Percentiles rank a stretch among this genome's conserved stretches.
Evolutionary conservation across 225 moss, liverwort and hornwort species (phyloP).

Genomic region (Antitrichia curtipendula): DNA sequence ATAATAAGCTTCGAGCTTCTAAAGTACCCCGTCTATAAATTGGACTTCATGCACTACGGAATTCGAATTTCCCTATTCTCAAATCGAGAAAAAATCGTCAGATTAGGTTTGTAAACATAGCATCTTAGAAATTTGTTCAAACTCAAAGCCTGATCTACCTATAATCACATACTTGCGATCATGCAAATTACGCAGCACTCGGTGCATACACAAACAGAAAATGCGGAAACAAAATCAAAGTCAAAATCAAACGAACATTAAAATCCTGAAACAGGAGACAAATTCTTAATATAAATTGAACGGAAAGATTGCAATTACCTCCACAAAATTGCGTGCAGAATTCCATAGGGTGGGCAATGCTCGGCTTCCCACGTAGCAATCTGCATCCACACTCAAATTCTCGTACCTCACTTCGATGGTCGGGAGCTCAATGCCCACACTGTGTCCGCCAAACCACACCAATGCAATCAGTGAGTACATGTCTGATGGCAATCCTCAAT

Average conservation of each 20-base stretch:
- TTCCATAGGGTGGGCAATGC: constrained; percentile 49
- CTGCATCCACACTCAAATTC: constrained; percentile 33
- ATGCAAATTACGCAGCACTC: not conserved
- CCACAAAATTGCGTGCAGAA: constrained; percentile 31
- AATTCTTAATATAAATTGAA: not conserved
- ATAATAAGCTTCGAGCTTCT: not conserved
- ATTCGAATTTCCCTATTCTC: not conserved
- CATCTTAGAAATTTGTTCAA: not conserved
- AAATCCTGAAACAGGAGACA: not conserved
- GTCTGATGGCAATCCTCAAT: not conserved
- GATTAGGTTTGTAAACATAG: not conserved
- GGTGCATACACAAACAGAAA: not conserved
- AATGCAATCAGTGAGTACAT: constrained; percentile 37
- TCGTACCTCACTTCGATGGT: constrained; percentile 44
- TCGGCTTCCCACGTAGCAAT: constrained; percentile 38
- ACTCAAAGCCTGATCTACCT: not conserved
- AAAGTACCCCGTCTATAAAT: not conserved
- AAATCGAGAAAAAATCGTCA: not conserved
- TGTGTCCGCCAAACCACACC: constrained; percentile 41
- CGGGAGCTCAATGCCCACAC: constrained; percentile 52
- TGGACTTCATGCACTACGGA: not conserved
- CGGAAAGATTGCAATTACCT: not conserved
- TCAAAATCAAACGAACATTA: not conserved
- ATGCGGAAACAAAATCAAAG: not conserved
- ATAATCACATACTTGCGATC: not conserved